phyloP scores from a whole-genome alignment of 345 rosid species.

The Gynandropsis gynandra region DNA sequence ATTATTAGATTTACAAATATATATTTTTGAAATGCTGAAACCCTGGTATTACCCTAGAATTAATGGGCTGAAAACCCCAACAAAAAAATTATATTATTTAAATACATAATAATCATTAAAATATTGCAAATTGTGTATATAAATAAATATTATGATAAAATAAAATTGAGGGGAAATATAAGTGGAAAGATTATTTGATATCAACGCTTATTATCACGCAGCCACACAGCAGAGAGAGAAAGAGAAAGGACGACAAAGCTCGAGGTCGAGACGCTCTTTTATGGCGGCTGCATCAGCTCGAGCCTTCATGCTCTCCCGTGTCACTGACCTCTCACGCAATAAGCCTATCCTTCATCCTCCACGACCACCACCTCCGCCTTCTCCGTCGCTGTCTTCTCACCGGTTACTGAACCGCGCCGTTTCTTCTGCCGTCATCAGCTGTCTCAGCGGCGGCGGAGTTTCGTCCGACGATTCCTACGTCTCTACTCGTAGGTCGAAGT shows the following conservation, averaged over 20 bases:
- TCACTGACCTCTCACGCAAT: constrained; percentile 28
- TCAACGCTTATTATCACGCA: too few species aligned
- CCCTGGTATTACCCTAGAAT: too few species aligned
- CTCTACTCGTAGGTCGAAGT: constrained; percentile 61
- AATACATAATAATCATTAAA: too few species aligned
- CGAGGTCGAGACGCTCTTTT: constrained; percentile 12
- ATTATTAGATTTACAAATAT: too few species aligned
- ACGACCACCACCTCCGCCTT: constrained; percentile 17
- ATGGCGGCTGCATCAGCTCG: constrained; percentile 68
- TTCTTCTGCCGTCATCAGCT: constrained; percentile 31
- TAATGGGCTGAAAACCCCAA: too few species aligned
- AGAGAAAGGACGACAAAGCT: constrained; percentile 17
- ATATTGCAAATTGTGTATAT: too few species aligned
- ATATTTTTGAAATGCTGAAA: too few species aligned
- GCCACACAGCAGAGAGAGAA: constrained; percentile 21
- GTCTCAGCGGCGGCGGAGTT: constrained; percentile 60
- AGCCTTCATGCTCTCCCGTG: constrained; percentile 42
- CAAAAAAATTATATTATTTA: too few species aligned
- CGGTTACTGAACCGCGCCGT: constrained; percentile 20
- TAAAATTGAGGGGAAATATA: too few species aligned
- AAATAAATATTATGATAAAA: too few species aligned
- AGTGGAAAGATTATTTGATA: too few species aligned
- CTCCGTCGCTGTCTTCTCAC: constrained; percentile 22
- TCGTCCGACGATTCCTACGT: constrained; percentile 68
- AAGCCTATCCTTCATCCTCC: constrained; percentile 25